Base-by-base conservation (phyloP, 768 basidiomycete species). In the Termitomyces sp. region DNA sequence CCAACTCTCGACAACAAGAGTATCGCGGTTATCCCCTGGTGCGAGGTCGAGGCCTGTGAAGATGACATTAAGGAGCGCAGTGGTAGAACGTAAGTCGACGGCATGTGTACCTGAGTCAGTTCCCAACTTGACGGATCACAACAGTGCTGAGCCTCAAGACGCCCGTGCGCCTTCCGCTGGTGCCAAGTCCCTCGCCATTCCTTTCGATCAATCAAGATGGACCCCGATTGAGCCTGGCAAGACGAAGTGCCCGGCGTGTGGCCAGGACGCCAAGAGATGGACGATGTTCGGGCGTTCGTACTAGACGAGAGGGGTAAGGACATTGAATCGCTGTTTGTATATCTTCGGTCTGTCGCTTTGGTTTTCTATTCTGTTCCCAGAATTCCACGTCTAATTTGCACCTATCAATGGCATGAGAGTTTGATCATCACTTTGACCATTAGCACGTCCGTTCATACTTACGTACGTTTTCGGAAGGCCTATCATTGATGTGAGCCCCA, bases 21-120 rank as follows among this genome's bases (percentile, higher is more conserved):
- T 68, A 80, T 94, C 39, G 86, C 89, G 22, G 89, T 89, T 56
- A 84, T 98, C 59, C 97, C 97, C 4, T 99, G 97, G 97, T 98
- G 97, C 73, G 94, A 98, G 73, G 81, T 77, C 20, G 92, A 91
- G 69, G 81, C 80, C 15, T 99, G 97, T 68, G 97, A 99, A 73
- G 96, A 99, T 70, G 92, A 95, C 67, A 98, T 99, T 81, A 98
- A 99, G 79, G 94, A 98, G 67, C 81, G 91, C 61, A 93, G 88
- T 69, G 93, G 86, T 58, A 79, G 85, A 71, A 84, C 89, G 92
- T 95, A 73, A 79, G 77, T 75, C 20, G 44, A 42, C 18, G 31
- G 39, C 22, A n/a, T 55, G 59, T 6, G 51, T 31, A 30, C 30
- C 30, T 37, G 44, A 50, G 55, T 58, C 61, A 62, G 31, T 46